Evolutionary conservation across 225 moss, liverwort and hornwort species (phyloP), one percentile per base, ranked within the genome.

Genomic region (Marchantia polymorpha): DNA sequence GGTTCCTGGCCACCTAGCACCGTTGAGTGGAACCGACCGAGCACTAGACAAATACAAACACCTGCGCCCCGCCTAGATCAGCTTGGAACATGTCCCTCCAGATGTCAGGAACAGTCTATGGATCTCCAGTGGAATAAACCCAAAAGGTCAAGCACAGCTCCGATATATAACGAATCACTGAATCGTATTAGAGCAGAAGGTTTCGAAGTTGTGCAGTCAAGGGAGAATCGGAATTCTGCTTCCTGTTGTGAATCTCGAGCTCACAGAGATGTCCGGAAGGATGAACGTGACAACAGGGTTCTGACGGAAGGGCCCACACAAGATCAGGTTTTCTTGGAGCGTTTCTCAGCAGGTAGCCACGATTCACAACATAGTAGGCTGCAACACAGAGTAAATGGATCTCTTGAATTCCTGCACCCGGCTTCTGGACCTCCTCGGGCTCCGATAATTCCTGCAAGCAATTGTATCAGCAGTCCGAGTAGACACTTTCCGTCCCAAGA

Each of bases 251-350:
- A 46, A 60, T 56, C 48, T 64, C 47, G 39, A 16, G 27, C 68
- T 72, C 65, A 64, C 20, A 52, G 75, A 49, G 73, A 8, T 13
- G 16, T 27, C 67, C 72, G 76, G 76, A 83, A 69, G 73, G 80
- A 77, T 59, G 73, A 58, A 22, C 58, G 23, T 55, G 4, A 19
- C 20, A 16, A n/a, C 7, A 56, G 73, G 27, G 31, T 26, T 54
- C 47, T 59, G 39, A 50, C 48, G 54, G 72, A 82, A 51, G 13
- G 60, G 61, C 77, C 73, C 26, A 60, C 82, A 74, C 79, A 85
- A 52, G 87, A 88, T 53, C 80, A 87, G 29, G 81, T 88, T 55
- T 88, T 85, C 74, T 49, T 88, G 83, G 85, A 88, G 72, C 80
- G 87, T n/a, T 88, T 85, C n/a, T 88, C 85, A 27, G n/a, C 82